A percentile compares a stretch with the other conserved stretches of the same genome.
Conservation (phyloP, 352 stramenopile genomes). For the Globisporangium orthogonon region DNA sequence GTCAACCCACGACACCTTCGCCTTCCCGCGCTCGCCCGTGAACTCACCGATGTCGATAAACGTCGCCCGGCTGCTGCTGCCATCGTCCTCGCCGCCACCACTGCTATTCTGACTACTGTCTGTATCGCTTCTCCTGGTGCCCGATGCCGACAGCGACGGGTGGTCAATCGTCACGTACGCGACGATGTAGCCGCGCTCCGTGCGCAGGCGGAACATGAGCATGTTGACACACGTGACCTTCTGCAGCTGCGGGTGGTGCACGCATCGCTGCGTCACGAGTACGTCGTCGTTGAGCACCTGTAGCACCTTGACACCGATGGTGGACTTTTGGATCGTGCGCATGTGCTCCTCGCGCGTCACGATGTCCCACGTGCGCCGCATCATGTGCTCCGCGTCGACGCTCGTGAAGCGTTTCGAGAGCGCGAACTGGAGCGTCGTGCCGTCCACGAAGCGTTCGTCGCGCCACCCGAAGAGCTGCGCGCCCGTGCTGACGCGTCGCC, state of each 20-base stretch:
- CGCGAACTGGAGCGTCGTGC: slow-evolving; percentile 37
- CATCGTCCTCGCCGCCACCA: neutral
- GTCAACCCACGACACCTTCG: slow-evolving; percentile 35
- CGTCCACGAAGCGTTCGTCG: slow-evolving; percentile 45
- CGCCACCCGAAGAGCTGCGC: slow-evolving; percentile 40
- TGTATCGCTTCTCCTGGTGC: neutral
- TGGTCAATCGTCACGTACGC: slow-evolving; percentile 40
- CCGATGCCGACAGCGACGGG: slow-evolving; percentile 13
- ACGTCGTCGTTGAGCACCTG: slow-evolving; percentile 47
- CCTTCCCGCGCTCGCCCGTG: slow-evolving; percentile 20
- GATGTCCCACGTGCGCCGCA: slow-evolving; percentile 45
- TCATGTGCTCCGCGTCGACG: slow-evolving; percentile 26
- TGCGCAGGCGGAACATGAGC: slow-evolving; percentile 41
- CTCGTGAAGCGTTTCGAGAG: slow-evolving; percentile 27
- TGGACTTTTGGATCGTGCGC: slow-evolving; percentile 46
- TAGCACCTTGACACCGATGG: slow-evolving; percentile 35
- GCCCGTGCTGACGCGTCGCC: slow-evolving; percentile 31
- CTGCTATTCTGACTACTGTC: neutral
- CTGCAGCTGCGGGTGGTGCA: slow-evolving; percentile 41
- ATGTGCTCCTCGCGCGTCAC: slow-evolving; percentile 44
- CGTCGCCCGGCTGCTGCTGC: neutral
- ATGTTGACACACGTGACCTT: slow-evolving; percentile 45
- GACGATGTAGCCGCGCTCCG: slow-evolving; percentile 32
- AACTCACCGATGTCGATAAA: slow-evolving; percentile 24
- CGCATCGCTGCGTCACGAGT: slow-evolving; percentile 32